phyloP scores from a whole-genome alignment of 169 alveolate genomes.

The Hepatocystis sp. region DNA sequence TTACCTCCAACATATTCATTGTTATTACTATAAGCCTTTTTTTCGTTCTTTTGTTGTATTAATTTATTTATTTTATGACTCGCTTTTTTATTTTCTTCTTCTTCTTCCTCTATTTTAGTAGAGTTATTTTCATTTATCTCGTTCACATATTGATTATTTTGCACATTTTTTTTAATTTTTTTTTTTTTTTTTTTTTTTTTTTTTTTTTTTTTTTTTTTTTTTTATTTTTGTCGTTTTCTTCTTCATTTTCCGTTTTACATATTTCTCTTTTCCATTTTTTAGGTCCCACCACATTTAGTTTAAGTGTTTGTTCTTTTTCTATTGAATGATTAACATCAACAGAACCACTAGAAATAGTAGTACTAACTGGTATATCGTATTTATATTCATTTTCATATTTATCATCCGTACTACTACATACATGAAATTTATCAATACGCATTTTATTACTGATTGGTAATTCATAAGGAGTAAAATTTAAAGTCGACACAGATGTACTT shows the following conservation, averaged over 20 bases:
- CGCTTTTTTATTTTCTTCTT: neutral
- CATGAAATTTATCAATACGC: constrained; percentile 14
- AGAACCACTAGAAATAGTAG: no score
- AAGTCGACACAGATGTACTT: constrained; percentile 5
- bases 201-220: constrained; percentile 8
- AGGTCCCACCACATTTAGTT: constrained; percentile 72
- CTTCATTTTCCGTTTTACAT: constrained; percentile 6
- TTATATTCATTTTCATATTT: constrained; percentile 19
- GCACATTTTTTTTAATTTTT: constrained; percentile 6
- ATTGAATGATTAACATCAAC: constrained; percentile 2
- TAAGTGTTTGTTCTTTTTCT: constrained; percentile 43
- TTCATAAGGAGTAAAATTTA: constrained; percentile 73
- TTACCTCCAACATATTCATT: neutral
- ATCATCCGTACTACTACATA: constrained; percentile 9
- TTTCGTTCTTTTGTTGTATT: no score
- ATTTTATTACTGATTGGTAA: constrained; percentile 51
- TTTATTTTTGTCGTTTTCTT: constrained; percentile 11
- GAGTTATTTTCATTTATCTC: no score
- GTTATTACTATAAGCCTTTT: no score
- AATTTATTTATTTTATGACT: no score
- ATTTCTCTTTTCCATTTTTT: constrained; percentile 69
- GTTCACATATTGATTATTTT: no score
- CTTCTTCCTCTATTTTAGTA: neutral
- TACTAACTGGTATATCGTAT: constrained; percentile 6
- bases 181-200: constrained; percentile 22